Conservation (phyloP, 1,139 yeast species). For the Blastobotrys persicus region DNA sequence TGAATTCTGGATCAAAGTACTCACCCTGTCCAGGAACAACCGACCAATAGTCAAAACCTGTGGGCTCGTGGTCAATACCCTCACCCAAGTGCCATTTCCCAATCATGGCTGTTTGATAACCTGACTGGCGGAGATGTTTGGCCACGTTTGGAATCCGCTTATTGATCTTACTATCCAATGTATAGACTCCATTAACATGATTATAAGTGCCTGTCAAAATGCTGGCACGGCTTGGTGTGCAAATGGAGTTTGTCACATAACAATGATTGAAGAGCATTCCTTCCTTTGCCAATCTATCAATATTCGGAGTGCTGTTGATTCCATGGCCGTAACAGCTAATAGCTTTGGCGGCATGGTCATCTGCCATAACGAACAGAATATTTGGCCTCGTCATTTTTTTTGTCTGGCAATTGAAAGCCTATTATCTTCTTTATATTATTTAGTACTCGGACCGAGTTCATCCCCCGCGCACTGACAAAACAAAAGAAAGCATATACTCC, state of each 20-base stretch:
- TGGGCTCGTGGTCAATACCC: slow-evolving; percentile 12
- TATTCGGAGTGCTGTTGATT: slow-evolving; percentile 13
- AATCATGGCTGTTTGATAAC: slow-evolving; percentile 15
- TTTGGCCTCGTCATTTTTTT: slow-evolving; percentile 7
- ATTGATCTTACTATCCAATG: slow-evolving; percentile 12
- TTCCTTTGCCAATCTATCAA: slow-evolving; percentile 15
- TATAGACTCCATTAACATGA: slow-evolving; percentile 14
- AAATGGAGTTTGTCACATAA: slow-evolving; percentile 15
- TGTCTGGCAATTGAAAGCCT: background rate
- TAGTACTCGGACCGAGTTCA: background rate
- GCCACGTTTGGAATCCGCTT: slow-evolving; percentile 14
- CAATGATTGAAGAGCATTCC: slow-evolving; percentile 16
- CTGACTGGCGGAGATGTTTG: slow-evolving; percentile 10
- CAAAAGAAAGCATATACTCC: background rate
- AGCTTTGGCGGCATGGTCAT: slow-evolving; percentile 16
- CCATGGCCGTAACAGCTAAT: slow-evolving; percentile 16
- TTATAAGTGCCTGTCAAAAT: slow-evolving; percentile 16
- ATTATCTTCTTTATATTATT: background rate
- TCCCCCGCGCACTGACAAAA: background rate
- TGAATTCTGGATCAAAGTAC: slow-evolving; percentile 14
- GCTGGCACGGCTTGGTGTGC: slow-evolving; percentile 17
- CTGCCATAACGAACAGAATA: slow-evolving; percentile 17
- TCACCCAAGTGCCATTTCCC: slow-evolving; percentile 16
- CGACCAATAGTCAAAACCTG: slow-evolving; percentile 15
- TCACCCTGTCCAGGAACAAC: slow-evolving; percentile 16